Evolutionary conservation across 2,329 filamentous ascomycete species (phyloP).

Genomic region (Trichoderma aggressivum): DNA sequence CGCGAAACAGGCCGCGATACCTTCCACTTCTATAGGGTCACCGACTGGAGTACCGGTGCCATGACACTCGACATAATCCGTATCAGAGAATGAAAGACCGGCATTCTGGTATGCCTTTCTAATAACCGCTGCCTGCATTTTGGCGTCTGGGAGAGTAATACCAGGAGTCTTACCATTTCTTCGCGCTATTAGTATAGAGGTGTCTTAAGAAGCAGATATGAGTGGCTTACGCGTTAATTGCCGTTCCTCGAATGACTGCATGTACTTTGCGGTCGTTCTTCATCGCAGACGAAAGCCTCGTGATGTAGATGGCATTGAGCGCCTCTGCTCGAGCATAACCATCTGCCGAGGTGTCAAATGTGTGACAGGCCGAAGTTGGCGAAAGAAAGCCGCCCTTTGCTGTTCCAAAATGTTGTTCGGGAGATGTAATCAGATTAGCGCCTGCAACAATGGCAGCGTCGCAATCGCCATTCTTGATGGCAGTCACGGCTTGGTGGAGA

Average conservation of each 20-base stretch:
- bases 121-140: slow-evolving; percentile 38
- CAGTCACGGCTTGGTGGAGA: slow-evolving; percentile 23
- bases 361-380: slow-evolving; percentile 26
- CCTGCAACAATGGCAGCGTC: slow-evolving; percentile 34
- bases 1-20: slow-evolving; percentile 33
- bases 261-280: slow-evolving; percentile 23
- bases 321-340: slow-evolving; percentile 35
- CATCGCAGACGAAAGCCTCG: slow-evolving; percentile 29
- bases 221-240: slow-evolving; percentile 17
- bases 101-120: slow-evolving; percentile 13
- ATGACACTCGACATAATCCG: slow-evolving; percentile 42
- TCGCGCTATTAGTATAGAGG: background rate
- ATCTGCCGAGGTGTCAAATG: slow-evolving; percentile 32
- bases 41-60: slow-evolving; percentile 52
- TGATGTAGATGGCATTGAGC: slow-evolving; percentile 30
- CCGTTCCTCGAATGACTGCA: slow-evolving; percentile 21
- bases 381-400: slow-evolving; percentile 22
- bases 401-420: slow-evolving; percentile 21
- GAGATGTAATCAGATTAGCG: slow-evolving; percentile 32
- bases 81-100: slow-evolving; percentile 13
- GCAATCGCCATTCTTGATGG: slow-evolving; percentile 34
- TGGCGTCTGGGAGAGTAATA: slow-evolving; percentile 25
- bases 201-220: too few species aligned
- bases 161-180: slow-evolving; percentile 25
- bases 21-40: slow-evolving; percentile 50